phyloP scores from a whole-genome alignment of 352 stramenopile species.

The Globisporangium rhizosaccharum region DNA sequence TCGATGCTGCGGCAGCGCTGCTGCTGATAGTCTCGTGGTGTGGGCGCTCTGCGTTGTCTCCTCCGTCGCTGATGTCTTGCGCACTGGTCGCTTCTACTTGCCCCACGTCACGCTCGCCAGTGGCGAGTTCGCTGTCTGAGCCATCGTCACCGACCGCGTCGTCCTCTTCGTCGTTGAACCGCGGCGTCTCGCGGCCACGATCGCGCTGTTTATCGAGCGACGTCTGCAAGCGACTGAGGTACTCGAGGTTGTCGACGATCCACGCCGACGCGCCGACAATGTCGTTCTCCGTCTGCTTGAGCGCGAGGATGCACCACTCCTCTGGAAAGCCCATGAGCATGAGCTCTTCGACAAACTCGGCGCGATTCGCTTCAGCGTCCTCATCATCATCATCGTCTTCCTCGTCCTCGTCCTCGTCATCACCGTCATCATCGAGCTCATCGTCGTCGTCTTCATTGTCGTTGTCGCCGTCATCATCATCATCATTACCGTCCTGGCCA shows the following conservation, averaged over 20 bases:
- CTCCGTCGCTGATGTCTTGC: too few species aligned
- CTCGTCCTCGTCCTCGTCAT: conserved; percentile 38
- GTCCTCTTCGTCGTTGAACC: conserved; percentile 71
- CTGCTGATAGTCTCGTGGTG: too few species aligned
- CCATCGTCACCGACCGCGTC: conserved; percentile 16
- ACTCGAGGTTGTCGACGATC: conserved; percentile 93
- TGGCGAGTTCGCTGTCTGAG: neutral
- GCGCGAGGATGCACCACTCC: conserved; percentile 87
- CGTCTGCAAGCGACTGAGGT: conserved; percentile 78
- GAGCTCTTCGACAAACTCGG: conserved; percentile 88
- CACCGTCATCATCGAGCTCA: conserved; percentile 16
- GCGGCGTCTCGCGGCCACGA: conserved; percentile 24
- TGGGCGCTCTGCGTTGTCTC: too few species aligned
- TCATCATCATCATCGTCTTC: conserved; percentile 47
- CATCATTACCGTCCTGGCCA: neutral
- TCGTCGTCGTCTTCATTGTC: conserved; percentile 9
- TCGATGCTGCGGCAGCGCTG: neutral
- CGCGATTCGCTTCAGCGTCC: conserved; percentile 38
- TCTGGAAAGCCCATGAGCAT: conserved; percentile 92
- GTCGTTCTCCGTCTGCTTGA: conserved; percentile 90
- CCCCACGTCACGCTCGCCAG: too few species aligned
- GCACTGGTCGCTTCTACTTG: neutral
- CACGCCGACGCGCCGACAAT: conserved; percentile 88
- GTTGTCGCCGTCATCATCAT: conserved; percentile 10
- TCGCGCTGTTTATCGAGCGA: conserved; percentile 68